phyloP scores from a whole-genome alignment of 129 eudicot genomes.

The Helianthus tuberosus region DNA sequence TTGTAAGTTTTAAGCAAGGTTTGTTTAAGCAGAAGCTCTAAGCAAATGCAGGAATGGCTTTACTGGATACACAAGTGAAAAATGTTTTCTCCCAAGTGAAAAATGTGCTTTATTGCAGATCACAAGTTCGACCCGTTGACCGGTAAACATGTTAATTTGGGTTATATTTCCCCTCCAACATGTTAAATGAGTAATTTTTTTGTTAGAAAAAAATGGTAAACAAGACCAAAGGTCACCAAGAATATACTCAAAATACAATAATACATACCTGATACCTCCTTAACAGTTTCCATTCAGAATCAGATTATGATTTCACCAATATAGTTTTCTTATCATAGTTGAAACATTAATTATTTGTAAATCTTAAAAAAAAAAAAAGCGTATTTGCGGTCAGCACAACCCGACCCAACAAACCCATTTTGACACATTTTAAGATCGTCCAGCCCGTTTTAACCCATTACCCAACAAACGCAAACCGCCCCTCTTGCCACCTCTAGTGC shows the following conservation, averaged over 20 bases:
- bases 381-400: background rate
- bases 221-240: background rate
- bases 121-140: background rate
- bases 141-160: too few relatives aligned
- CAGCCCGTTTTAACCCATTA: background rate
- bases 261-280: background rate
- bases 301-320: background rate
- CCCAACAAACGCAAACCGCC: constrained; percentile 1
- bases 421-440: background rate
- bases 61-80: background rate
- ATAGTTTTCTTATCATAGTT: too few relatives aligned
- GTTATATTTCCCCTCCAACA: background rate
- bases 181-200: background rate
- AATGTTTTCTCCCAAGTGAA: constrained; percentile 5
- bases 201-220: background rate
- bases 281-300: background rate
- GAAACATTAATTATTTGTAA: background rate
- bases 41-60: constrained; percentile 6
- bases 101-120: constrained; percentile 16
- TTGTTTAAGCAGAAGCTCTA: constrained; percentile 17
- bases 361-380: background rate
- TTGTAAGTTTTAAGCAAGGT: constrained; percentile 30
- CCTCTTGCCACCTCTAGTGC: constrained; percentile 6
- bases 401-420: background rate
- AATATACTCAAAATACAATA: background rate